Percentiles rank a stretch among this genome's conserved stretches.
Evolutionary conservation across 176 grass and related monocot genomes (phyloP).

Genomic region (Alloteropsis semialata): DNA sequence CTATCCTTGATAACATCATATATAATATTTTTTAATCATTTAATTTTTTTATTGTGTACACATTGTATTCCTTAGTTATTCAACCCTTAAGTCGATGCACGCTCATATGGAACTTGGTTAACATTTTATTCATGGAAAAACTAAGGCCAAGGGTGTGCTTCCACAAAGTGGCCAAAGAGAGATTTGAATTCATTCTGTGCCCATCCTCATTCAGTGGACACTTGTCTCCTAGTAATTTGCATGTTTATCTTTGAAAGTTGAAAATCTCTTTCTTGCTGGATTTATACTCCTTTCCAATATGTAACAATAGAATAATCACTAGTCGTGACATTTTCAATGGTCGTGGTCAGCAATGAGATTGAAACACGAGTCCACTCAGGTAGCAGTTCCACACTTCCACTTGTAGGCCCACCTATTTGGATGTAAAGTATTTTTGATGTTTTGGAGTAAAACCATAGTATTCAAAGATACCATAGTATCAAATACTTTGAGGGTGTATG

Average conservation of each 20-base stretch:
- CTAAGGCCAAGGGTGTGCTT: not conserved
- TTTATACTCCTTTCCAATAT: not conserved
- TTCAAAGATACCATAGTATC: too few species aligned
- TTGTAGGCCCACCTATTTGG: too few species aligned
- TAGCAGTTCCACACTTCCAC: not conserved
- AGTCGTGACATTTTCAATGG: too few species aligned
- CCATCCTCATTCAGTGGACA: not conserved
- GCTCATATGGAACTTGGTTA: not conserved
- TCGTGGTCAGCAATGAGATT: not conserved
- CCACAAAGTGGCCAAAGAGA: too few species aligned
- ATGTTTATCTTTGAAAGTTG: not conserved
- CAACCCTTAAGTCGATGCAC: not conserved
- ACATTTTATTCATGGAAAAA: not conserved
- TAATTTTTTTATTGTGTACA: not conserved
- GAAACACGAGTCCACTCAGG: not conserved
- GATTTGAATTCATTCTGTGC: too few species aligned
- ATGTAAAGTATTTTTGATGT: too few species aligned
- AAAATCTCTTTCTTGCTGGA: not conserved
- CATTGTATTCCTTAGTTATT: not conserved
- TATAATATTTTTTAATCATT: not conserved
- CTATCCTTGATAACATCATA: not conserved
- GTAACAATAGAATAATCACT: not conserved
- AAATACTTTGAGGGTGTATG: too few species aligned
- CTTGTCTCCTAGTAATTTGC: not conserved
- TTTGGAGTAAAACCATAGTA: too few species aligned